Percentiles rank a stretch among this genome's conserved stretches.
phyloP scores from a whole-genome alignment of 495 filamentous ascomycete species.

The Penicillium dipodomyicola region DNA sequence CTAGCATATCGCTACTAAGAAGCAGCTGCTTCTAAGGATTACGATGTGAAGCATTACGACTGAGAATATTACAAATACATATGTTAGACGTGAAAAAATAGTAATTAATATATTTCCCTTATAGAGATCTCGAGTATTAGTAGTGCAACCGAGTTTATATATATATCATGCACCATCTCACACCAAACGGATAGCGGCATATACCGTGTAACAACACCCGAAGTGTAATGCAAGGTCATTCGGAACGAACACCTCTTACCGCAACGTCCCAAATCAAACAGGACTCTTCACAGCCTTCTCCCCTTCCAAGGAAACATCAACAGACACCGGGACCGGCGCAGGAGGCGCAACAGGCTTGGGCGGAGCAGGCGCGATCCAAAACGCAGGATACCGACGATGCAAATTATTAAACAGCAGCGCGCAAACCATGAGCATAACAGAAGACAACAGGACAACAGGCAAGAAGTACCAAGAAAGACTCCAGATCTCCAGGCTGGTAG shows the following conservation, averaged over 20 bases:
- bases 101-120: background rate
- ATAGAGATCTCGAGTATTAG: background rate
- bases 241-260: background rate
- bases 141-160: background rate
- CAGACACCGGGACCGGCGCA: background rate
- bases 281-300: slow-evolving; percentile 13
- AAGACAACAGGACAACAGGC: slow-evolving; percentile 61
- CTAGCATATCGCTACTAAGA: background rate
- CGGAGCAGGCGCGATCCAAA: slow-evolving; percentile 52
- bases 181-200: background rate
- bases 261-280: slow-evolving; percentile 7
- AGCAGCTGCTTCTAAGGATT: background rate
- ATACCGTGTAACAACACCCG: background rate
- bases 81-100: background rate
- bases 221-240: background rate
- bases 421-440: slow-evolving; percentile 55
- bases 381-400: slow-evolving; percentile 66
- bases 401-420: slow-evolving; percentile 73
- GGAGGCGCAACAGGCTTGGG: slow-evolving; percentile 8
- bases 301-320: slow-evolving; percentile 2
- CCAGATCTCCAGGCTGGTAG: slow-evolving; percentile 52
- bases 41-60: background rate
- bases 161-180: background rate
- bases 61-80: background rate
- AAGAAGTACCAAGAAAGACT: slow-evolving; percentile 68